These are phyloP conservation scores for Lablab purpureus DNA, from an alignment of 306 rosid species.

Conservation along the genomic window DNA sequence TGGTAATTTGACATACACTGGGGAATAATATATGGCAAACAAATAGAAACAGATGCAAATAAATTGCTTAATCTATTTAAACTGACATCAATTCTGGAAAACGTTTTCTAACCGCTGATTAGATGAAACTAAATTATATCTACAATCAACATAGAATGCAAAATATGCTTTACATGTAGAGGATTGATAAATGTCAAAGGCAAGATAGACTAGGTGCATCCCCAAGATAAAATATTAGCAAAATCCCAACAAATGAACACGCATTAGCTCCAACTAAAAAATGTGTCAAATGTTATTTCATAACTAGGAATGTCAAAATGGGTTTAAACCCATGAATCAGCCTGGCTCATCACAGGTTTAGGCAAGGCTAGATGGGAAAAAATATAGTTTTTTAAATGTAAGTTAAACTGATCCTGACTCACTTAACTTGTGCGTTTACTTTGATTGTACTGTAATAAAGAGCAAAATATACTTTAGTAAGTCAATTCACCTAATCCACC, in stretches of 20 bases:
- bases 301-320: too few relatives aligned
- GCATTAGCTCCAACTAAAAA: background rate
- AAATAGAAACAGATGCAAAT: constrained; percentile 32
- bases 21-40: constrained; percentile 10
- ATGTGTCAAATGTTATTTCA: constrained; percentile 11
- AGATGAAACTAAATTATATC: background rate
- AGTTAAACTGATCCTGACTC: too few relatives aligned
- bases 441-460: too few relatives aligned
- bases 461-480: too few relatives aligned
- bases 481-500: too few relatives aligned
- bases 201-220: constrained; percentile 4
- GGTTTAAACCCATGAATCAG: too few relatives aligned
- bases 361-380: too few relatives aligned
- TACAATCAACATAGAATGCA: background rate
- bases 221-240: background rate
- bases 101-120: constrained; percentile 4
- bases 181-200: constrained; percentile 20
- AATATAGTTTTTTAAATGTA: too few relatives aligned
- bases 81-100: constrained; percentile 18
- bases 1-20: constrained; percentile 33
- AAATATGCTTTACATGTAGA: background rate
- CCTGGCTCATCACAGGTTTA: too few relatives aligned
- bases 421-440: too few relatives aligned
- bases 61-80: background rate
- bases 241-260: background rate